Percentiles rank a stretch among this genome's conserved stretches.
These are phyloP conservation scores for Amniculicola lignicola DNA, from an alignment of 495 filamentous ascomycete genomes.

Conservation along the genomic window DNA sequence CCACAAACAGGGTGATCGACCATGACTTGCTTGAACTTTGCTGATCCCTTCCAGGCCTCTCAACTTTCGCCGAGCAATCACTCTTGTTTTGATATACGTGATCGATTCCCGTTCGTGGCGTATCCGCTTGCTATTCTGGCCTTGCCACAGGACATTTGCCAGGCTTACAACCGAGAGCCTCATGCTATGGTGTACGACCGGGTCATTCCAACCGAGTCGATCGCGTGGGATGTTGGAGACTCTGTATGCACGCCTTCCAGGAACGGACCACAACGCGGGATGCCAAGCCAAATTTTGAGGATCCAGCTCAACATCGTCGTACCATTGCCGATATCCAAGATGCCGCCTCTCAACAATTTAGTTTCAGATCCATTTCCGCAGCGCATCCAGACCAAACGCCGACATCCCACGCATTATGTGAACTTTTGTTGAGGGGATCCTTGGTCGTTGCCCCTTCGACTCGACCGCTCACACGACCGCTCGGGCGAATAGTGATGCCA, in stretches of 20 bases:
- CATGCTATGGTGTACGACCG: not conserved
- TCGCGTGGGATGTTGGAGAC: constrained; percentile 26
- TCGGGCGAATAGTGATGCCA: not conserved
- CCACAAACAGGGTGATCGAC: no score
- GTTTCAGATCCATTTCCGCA: not conserved
- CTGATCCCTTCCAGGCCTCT: constrained; percentile 12
- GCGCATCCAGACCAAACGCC: not conserved
- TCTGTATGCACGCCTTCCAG: constrained; percentile 14
- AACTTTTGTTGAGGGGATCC: no score
- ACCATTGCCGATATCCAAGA: not conserved
- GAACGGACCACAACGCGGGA: constrained; percentile 14
- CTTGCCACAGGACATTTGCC: constrained; percentile 4
- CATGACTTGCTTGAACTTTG: not conserved
- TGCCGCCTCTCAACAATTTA: constrained; percentile 8
- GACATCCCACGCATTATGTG: constrained; percentile 3
- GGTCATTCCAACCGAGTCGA: constrained; percentile 6
- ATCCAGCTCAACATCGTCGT: constrained; percentile 10
- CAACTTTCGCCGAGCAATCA: not conserved
- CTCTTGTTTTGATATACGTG: not conserved
- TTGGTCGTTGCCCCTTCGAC: not conserved
- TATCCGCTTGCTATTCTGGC: not conserved
- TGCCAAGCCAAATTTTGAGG: constrained; percentile 9
- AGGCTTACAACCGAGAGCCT: constrained; percentile 21
- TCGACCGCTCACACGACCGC: not conserved
- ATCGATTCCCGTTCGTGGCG: not conserved